phyloP scores from a whole-genome alignment of 177 flowering plant species.

The Telopea speciosissima region DNA sequence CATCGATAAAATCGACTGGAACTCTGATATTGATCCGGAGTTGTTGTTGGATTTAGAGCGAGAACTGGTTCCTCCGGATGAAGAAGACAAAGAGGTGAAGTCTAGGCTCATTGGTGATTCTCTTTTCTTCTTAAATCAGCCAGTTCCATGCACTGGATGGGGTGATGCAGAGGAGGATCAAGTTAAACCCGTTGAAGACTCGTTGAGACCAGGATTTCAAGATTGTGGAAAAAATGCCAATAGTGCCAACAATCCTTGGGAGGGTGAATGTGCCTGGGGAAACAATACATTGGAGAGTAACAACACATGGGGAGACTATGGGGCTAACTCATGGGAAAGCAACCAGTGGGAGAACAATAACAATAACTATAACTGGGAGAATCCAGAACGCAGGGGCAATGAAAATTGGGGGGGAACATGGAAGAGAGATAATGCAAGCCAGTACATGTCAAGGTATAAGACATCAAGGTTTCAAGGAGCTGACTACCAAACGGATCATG shows the following conservation, averaged over 20 bases:
- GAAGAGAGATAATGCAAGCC: conserved; percentile 12
- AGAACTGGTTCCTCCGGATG: conserved; percentile 18
- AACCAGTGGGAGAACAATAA: conserved; percentile 11
- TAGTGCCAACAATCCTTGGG: background rate
- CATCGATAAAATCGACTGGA: conserved; percentile 44
- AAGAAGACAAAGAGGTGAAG: conserved; percentile 9
- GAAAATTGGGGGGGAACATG: conserved; percentile 26
- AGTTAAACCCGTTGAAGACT: conserved; percentile 5
- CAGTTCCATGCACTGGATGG: conserved; percentile 22
- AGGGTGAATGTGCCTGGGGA: conserved; percentile 20
- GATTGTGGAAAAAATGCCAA: background rate
- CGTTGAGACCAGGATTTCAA: background rate
- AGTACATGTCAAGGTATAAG: conserved; percentile 20
- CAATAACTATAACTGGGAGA: background rate
- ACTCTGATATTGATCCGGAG: conserved; percentile 32
- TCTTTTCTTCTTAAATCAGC: conserved; percentile 10
- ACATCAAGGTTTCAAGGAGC: conserved; percentile 27
- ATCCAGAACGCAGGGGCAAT: background rate
- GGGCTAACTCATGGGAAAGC: conserved; percentile 19
- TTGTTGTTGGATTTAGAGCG: conserved; percentile 48
- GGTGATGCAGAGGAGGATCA: conserved; percentile 26
- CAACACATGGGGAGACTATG: conserved; percentile 17
- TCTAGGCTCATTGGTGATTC: conserved; percentile 10
- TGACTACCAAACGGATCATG: conserved; percentile 16
- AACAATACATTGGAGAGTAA: background rate